A percentile compares a stretch with the other conserved stretches of the same genome.
These are phyloP conservation scores for Abrus precatorius DNA, from an alignment of 306 rosid species.

Conservation along the genomic window DNA sequence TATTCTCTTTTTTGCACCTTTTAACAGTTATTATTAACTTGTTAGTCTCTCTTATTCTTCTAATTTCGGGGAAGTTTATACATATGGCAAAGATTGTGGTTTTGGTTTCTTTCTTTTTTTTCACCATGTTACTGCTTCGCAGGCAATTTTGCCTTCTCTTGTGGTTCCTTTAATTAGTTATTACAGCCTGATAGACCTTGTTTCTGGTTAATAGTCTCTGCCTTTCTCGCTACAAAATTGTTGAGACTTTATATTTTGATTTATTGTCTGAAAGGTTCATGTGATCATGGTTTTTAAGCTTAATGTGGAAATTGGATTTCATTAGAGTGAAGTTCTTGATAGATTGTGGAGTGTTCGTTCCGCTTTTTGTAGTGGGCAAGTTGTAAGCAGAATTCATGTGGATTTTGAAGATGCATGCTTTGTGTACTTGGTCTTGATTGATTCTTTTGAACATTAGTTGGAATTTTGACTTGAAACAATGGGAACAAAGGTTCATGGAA, in stretches of 20 bases:
- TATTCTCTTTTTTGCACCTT: slow-evolving; percentile 50
- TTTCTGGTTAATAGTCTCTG: slow-evolving; percentile 21
- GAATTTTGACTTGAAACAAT: neutral
- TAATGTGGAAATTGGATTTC: neutral
- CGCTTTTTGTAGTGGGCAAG: too few relatives aligned
- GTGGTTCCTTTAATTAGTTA: slow-evolving; percentile 17
- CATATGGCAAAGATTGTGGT: slow-evolving; percentile 46
- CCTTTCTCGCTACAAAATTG: slow-evolving; percentile 1
- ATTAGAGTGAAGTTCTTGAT: slow-evolving; percentile 1
- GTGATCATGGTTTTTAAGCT: neutral
- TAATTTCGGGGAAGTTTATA: slow-evolving; percentile 49
- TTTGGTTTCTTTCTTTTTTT: slow-evolving; percentile 8
- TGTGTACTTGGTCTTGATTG: neutral
- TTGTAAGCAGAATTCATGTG: neutral
- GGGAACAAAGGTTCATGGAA: neutral
- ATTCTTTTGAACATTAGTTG: neutral
- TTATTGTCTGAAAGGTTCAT: slow-evolving; percentile 23
- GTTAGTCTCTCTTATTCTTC: slow-evolving; percentile 41
- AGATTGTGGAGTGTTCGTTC: slow-evolving; percentile 11
- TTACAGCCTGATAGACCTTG: slow-evolving; percentile 11
- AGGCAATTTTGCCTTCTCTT: slow-evolving; percentile 48
- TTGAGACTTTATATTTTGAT: neutral
- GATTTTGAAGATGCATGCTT: slow-evolving; percentile 3
- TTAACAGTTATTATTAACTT: slow-evolving; percentile 36
- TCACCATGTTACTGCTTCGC: slow-evolving; percentile 40